Conservation (phyloP, 2,329 filamentous ascomycete genomes). For the Bipolaris gigantea region DNA sequence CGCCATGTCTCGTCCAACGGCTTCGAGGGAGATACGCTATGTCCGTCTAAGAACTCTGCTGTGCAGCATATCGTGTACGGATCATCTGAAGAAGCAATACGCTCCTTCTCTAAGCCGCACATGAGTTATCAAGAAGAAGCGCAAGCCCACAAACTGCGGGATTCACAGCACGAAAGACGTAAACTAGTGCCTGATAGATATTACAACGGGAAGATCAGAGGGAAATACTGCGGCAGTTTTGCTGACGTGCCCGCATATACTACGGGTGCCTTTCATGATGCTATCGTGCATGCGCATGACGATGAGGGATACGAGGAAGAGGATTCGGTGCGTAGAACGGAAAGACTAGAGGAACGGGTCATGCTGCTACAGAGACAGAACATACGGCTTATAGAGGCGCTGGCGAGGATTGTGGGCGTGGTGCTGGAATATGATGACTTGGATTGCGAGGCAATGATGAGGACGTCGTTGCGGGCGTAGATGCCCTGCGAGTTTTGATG, state of each 20-base stretch:
- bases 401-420: slow-evolving; percentile 33
- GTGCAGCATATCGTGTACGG: slow-evolving; percentile 25
- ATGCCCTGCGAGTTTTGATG: not conserved
- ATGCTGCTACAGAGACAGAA: slow-evolving; percentile 31
- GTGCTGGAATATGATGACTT: slow-evolving; percentile 25
- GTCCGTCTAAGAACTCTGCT: slow-evolving; percentile 23
- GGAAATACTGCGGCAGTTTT: slow-evolving; percentile 11
- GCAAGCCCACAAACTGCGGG: slow-evolving; percentile 17
- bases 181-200: slow-evolving; percentile 16
- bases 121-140: slow-evolving; percentile 18
- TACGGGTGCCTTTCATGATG: slow-evolving; percentile 14
- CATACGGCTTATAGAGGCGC: slow-evolving; percentile 27
- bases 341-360: slow-evolving; percentile 23
- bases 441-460: slow-evolving; percentile 22
- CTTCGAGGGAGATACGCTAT: slow-evolving; percentile 29
- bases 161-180: slow-evolving; percentile 29
- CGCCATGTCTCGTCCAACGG: slow-evolving; percentile 23
- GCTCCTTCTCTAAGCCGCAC: slow-evolving; percentile 20
- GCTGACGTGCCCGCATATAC: slow-evolving; percentile 18
- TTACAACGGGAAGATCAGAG: not conserved
- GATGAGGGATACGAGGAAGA: slow-evolving; percentile 15
- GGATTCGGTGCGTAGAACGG: slow-evolving; percentile 16
- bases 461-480: slow-evolving; percentile 16
- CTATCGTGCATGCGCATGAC: not conserved
- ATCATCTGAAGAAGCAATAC: slow-evolving; percentile 7